These are phyloP conservation scores for Claviceps sp. DNA, from an alignment of 2,329 filamentous ascomycete species.

Conservation along the genomic window DNA sequence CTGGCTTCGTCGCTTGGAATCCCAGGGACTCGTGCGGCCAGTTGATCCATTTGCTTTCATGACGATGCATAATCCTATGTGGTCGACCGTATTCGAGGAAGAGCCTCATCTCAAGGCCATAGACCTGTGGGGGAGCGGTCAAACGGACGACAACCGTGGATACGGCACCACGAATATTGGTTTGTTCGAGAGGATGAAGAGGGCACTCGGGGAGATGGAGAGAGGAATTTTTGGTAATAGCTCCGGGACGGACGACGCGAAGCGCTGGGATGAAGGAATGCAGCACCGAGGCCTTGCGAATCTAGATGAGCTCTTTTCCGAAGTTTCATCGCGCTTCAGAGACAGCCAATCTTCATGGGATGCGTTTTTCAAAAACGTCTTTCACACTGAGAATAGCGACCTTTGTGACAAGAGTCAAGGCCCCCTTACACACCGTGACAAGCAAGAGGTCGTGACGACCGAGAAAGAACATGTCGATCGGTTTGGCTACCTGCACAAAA, in stretches of 20 bases:
- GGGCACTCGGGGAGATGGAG: conserved; percentile 3
- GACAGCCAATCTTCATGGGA: conserved; percentile 27
- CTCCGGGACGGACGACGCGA: not conserved
- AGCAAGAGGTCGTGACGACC: conserved; percentile 20
- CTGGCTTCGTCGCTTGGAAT: conserved; percentile 27
- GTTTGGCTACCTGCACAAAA: conserved; percentile 29
- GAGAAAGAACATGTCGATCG: conserved; percentile 29
- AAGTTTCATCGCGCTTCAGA: conserved; percentile 23
- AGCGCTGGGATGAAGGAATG: not conserved
- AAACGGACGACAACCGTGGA: conserved; percentile 3
- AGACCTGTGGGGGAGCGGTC: conserved; percentile 15
- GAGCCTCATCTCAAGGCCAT: conserved; percentile 15
- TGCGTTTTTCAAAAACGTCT: conserved; percentile 23
- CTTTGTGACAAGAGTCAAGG: conserved; percentile 5
- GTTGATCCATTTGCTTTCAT: conserved; percentile 11
- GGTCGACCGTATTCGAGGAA: conserved; percentile 18
- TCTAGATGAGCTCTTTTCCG: conserved; percentile 29
- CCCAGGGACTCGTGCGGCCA: conserved; percentile 24
- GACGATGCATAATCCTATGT: conserved; percentile 10
- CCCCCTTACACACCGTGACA: conserved; percentile 11
- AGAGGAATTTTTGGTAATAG: conserved; percentile 3
- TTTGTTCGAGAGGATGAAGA: conserved; percentile 7
- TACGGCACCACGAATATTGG: conserved; percentile 1
- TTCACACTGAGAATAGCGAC: conserved; percentile 9
- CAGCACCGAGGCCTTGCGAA: conserved; percentile 15